Evolutionary conservation across 495 filamentous ascomycete species (phyloP).

Genomic region (Arthonia radiata): DNA sequence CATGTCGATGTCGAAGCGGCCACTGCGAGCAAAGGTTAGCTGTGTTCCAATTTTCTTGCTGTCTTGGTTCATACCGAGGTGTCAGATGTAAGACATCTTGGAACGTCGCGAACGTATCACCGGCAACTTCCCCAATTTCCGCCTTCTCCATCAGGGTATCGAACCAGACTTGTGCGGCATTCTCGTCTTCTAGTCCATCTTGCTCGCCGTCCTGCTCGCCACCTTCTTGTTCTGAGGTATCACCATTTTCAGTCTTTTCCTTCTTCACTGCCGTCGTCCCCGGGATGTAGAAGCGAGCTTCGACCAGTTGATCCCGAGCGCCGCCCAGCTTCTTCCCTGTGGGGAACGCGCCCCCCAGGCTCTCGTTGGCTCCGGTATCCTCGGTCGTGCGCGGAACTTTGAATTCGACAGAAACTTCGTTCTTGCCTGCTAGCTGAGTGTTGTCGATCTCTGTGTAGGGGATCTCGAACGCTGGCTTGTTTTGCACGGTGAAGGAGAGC

Average conservation of each 20-base stretch:
- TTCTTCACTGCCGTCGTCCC: conserved; percentile 72
- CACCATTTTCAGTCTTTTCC: conserved; percentile 26
- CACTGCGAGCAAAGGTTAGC: conserved; percentile 35
- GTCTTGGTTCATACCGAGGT: conserved; percentile 40
- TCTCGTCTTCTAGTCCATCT: conserved; percentile 62
- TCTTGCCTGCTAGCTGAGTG: conserved; percentile 90
- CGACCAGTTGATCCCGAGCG: conserved; percentile 75
- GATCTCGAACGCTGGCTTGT: conserved; percentile 89
- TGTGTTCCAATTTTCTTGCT: too few species aligned
- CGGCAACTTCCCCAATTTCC: conserved; percentile 94
- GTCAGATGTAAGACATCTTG: conserved; percentile 92
- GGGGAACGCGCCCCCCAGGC: conserved; percentile 51
- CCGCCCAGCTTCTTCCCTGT: conserved; percentile 74
- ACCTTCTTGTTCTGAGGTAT: conserved; percentile 19
- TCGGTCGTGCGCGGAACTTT: conserved; percentile 38
- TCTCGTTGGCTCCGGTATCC: conserved; percentile 44
- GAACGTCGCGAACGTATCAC: conserved; percentile 93
- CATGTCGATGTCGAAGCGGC: conserved; percentile 99
- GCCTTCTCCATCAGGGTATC: conserved; percentile 96
- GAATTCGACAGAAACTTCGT: conserved; percentile 93
- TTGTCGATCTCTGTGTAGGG: conserved; percentile 96
- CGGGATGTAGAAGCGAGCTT: conserved; percentile 98
- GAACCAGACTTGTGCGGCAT: conserved; percentile 85
- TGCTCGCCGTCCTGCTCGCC: conserved; percentile 44
- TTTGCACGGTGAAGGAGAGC: conserved; percentile 87